These are phyloP conservation scores for Sphagnum fallax DNA, from an alignment of 228 moss, liverwort and hornwort genomes.

Conservation along the genomic window DNA sequence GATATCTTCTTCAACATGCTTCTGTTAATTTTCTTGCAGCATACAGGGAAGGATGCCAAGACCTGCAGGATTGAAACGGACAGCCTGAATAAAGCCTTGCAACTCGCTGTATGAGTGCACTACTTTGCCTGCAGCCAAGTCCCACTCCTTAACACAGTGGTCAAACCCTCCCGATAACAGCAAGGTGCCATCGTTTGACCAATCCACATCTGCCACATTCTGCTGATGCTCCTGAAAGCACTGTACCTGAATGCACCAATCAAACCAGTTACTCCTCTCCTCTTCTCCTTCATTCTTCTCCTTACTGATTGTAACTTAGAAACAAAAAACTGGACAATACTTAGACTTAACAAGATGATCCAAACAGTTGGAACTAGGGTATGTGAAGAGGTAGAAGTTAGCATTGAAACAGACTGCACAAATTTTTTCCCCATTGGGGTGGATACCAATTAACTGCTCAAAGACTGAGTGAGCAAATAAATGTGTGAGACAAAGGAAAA, in stretches of 20 bases:
- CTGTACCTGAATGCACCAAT: constrained; percentile 52
- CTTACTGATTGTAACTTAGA: too few relatives aligned
- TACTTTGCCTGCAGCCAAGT: constrained; percentile 68
- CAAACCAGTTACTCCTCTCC: not conserved
- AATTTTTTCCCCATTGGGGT: too few relatives aligned
- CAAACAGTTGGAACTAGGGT: too few relatives aligned
- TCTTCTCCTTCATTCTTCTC: not conserved
- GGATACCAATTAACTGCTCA: too few relatives aligned
- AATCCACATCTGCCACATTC: constrained; percentile 89
- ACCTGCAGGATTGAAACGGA: constrained; percentile 90
- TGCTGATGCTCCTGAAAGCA: constrained; percentile 90
- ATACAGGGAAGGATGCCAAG: not conserved
- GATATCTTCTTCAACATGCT: not conserved
- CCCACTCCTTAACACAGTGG: constrained; percentile 95
- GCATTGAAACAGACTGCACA: too few relatives aligned
- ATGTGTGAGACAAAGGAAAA: not conserved
- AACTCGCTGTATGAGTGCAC: constrained; percentile 88
- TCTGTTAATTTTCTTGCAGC: too few relatives aligned
- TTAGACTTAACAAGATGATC: too few relatives aligned
- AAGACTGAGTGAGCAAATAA: too few relatives aligned
- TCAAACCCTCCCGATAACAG: constrained; percentile 86
- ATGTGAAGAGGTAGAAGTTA: too few relatives aligned
- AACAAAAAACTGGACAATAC: too few relatives aligned
- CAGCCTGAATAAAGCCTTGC: constrained; percentile 87
- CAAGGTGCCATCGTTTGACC: constrained; percentile 81